Evolutionary conservation across 1,139 yeast genomes (phyloP), one percentile per base, ranked within the genome.

Genomic region (Nakaseomyces nivariensis): DNA sequence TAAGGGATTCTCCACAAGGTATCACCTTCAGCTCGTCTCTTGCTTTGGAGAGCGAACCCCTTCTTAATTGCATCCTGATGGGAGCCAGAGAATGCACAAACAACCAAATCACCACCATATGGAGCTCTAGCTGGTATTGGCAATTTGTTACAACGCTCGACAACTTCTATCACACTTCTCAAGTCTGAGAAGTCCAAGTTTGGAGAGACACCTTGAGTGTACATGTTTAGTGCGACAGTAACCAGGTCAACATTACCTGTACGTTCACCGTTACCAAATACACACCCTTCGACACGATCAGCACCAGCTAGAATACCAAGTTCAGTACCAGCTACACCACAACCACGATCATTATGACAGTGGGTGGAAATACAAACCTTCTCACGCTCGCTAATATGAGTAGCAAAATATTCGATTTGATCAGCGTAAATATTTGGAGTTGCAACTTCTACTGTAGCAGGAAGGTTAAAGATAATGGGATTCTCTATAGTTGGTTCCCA

Each of bases 21-120:
- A 48, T 71, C 71, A 46, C 78, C 78, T 52, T 74, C 65, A 50
- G 73, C 73, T 49, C 70, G 67, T 56, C 72, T 70, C 61, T 71
- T 71, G 41, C 75, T 76, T 65, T 84, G 82, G 43, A 74, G 68
- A 51, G 78, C 74, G 72, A 92, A 90, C 42, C 97, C 97, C 73
- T 92, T 92, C 72, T 92, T 92, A 72, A 92, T 92, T 47, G 98
- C 97, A 68, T 92, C 97, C 74, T 92, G 97, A 70, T 92, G 97
- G 41, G 96, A 87, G 10, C 97, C 97, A 51, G 92, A 81, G 71
- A 92, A 92, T 4, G 97, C 97, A 72, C 95, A 87, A 43, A 90
- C 97, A 54, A 92, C 98, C 55, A 92, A 78, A 51, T 94, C 89
- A 51, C 98, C 97, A 56, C 97, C 96, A 65, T 92, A 92, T 49